Evolutionary conservation across 2,329 filamentous ascomycete species (phyloP).

Genomic region (Fusarium continuum): DNA sequence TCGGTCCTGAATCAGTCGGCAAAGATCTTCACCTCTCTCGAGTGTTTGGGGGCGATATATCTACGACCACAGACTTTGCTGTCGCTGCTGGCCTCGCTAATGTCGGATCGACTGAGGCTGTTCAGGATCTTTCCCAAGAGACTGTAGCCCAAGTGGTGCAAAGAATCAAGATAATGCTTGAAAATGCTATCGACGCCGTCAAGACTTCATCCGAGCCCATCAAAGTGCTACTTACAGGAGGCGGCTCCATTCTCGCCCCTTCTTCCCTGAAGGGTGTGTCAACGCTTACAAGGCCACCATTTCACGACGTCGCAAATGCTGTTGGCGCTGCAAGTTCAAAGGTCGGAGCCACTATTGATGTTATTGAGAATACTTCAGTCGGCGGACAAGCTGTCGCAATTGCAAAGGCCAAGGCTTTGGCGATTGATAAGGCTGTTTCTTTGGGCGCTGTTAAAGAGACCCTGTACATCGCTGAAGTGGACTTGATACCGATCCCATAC

Average conservation of each 20-base stretch:
- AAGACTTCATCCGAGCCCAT: constrained; percentile 1
- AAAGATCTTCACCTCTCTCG: too few relatives aligned
- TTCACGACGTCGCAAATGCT: constrained; percentile 56
- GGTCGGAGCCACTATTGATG: neutral
- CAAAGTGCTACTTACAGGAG: constrained; percentile 48
- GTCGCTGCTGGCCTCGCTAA: too few relatives aligned
- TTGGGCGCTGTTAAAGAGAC: neutral
- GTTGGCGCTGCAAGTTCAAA: constrained; percentile 58
- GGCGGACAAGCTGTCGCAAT: neutral
- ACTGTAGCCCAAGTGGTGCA: too few relatives aligned
- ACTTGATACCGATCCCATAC: neutral
- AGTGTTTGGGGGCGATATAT: too few relatives aligned
- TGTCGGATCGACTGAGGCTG: too few relatives aligned
- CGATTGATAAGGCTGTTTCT: neutral
- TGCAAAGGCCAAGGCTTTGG: neutral
- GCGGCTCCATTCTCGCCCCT: constrained; percentile 54
- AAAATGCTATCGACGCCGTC: constrained; percentile 6
- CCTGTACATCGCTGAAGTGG: neutral
- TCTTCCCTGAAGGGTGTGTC: constrained; percentile 49
- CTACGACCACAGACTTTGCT: too few relatives aligned
- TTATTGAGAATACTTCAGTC: neutral
- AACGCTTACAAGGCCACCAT: constrained; percentile 43
- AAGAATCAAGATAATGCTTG: too few relatives aligned
- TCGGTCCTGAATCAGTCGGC: constrained; percentile 1
- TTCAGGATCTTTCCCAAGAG: too few relatives aligned